Percentiles rank a stretch among this genome's conserved stretches.
These are phyloP conservation scores for Clathrus columnatus DNA, from an alignment of 768 basidiomycete species.

Conservation along the genomic window DNA sequence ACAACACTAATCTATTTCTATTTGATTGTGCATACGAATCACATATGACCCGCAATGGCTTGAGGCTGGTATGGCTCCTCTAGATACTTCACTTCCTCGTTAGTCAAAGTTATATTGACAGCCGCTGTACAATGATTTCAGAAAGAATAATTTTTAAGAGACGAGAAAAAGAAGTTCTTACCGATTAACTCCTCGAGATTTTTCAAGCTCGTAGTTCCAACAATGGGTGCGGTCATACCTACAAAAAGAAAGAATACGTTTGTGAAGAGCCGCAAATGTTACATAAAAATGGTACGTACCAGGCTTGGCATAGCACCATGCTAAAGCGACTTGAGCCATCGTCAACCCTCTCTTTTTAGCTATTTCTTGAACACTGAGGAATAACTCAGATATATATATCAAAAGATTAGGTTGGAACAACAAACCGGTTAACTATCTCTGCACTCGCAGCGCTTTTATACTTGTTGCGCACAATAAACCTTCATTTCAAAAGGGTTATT, in stretches of 20 bases:
- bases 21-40: too few relatives aligned
- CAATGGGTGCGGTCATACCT: slow-evolving; percentile 35
- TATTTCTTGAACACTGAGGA: slow-evolving; percentile 41
- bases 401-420: background rate
- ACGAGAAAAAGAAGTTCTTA: slow-evolving; percentile 9
- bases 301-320: slow-evolving; percentile 41
- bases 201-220: slow-evolving; percentile 34
- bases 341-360: slow-evolving; percentile 40
- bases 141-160: background rate
- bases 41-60: slow-evolving; percentile 12
- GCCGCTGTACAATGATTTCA: slow-evolving; percentile 4
- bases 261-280: background rate
- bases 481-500: slow-evolving; percentile 1
- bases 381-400: background rate
- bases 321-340: slow-evolving; percentile 51
- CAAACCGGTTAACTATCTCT: slow-evolving; percentile 34
- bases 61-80: slow-evolving; percentile 21
- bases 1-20: too few relatives aligned
- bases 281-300: too few relatives aligned
- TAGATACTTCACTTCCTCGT: slow-evolving; percentile 24
- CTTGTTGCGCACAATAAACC: slow-evolving; percentile 16
- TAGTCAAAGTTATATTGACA: slow-evolving; percentile 17
- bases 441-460: slow-evolving; percentile 24
- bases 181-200: slow-evolving; percentile 34
- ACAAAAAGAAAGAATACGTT: background rate